These are phyloP conservation scores for Aurifilum marmelostoma DNA, from an alignment of 2,329 filamentous ascomycete genomes.

Conservation along the genomic window DNA sequence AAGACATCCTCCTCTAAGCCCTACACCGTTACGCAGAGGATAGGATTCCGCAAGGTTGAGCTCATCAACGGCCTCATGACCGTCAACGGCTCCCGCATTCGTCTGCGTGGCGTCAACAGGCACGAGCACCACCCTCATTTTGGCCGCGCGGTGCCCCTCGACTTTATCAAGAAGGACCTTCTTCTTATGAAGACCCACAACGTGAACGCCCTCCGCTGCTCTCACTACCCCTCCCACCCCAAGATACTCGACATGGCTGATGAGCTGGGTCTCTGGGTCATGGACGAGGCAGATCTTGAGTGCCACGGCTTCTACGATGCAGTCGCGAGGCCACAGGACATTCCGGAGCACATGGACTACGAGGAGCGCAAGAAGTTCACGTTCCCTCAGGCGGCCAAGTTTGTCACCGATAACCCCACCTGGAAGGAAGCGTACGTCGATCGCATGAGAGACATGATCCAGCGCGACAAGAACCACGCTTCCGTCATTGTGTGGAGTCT, in stretches of 20 bases:
- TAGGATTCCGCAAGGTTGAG: constrained; percentile 69
- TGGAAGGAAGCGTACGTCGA: constrained; percentile 71
- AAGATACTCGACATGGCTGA: constrained; percentile 63
- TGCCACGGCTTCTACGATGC: constrained; percentile 59
- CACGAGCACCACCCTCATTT: constrained; percentile 71
- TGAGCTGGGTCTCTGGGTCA: constrained; percentile 67
- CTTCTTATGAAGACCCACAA: constrained; percentile 72
- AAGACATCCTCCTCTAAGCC: constrained; percentile 30
- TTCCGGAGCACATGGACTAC: constrained; percentile 60
- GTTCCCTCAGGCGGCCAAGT: constrained; percentile 57
- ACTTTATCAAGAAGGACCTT: constrained; percentile 65
- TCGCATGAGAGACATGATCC: constrained; percentile 64
- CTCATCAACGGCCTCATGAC: constrained; percentile 61
- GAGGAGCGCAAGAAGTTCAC: constrained; percentile 63
- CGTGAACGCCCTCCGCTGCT: constrained; percentile 70
- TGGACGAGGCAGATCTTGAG: constrained; percentile 55
- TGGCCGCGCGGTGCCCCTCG: constrained; percentile 65
- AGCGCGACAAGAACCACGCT: constrained; percentile 71
- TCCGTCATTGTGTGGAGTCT: constrained; percentile 75
- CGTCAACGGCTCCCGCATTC: constrained; percentile 65
- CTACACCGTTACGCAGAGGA: constrained; percentile 52
- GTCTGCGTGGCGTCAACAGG: constrained; percentile 67
- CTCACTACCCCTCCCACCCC: constrained; percentile 69
- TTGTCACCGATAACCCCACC: constrained; percentile 61
- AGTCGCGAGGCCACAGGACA: constrained; percentile 52